These are phyloP conservation scores for Zymoseptoria tritici DNA, from an alignment of 2,329 filamentous ascomycete genomes.

Conservation along the genomic window DNA sequence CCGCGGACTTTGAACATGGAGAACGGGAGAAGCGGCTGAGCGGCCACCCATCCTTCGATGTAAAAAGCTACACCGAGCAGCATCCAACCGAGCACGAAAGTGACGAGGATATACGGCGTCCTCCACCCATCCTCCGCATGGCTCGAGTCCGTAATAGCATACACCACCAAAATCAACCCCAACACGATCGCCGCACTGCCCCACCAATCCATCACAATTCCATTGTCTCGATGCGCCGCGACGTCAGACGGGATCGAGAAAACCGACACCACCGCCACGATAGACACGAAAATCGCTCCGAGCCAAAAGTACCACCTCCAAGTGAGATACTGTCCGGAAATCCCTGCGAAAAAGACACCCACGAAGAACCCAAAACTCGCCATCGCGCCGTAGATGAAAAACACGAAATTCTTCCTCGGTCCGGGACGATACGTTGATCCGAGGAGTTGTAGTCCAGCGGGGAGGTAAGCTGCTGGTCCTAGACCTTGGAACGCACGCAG, in stretches of 20 bases:
- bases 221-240: constrained; percentile 29
- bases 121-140: constrained; percentile 62
- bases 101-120: constrained; percentile 64
- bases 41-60: constrained; percentile 63
- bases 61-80: constrained; percentile 57
- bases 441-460: constrained; percentile 27
- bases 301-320: constrained; percentile 67
- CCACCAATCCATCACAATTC: constrained; percentile 61
- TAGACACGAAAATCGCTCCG: constrained; percentile 46
- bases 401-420: constrained; percentile 31
- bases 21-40: constrained; percentile 60
- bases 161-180: constrained; percentile 63
- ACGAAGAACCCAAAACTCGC: constrained; percentile 51
- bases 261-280: constrained; percentile 40
- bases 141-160: constrained; percentile 65
- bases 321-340: constrained; percentile 46
- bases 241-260: constrained; percentile 46
- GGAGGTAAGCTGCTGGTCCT: constrained; percentile 31
- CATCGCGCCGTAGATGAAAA: constrained; percentile 42
- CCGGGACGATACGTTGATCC: constrained; percentile 31
- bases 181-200: constrained; percentile 55
- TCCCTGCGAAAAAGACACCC: constrained; percentile 59
- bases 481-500: constrained; percentile 31
- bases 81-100: constrained; percentile 56
- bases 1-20: constrained; percentile 63